Percentiles rank a stretch among this genome's conserved stretches.
Evolutionary conservation across 2,329 filamentous ascomycete genomes (phyloP).

Genomic region (Phialophora macrospora): DNA sequence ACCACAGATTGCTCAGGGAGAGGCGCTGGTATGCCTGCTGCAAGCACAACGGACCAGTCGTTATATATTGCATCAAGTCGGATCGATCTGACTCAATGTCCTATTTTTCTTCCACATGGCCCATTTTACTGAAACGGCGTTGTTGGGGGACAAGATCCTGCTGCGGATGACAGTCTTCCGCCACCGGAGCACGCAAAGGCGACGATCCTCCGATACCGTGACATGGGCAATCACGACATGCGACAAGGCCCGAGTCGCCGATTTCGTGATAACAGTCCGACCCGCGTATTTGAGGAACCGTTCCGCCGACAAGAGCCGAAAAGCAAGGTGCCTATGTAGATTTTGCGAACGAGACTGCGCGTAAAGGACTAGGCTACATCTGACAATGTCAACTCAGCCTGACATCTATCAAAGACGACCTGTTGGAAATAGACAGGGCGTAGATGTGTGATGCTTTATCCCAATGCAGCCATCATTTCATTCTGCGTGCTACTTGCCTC

Average conservation of each 20-base stretch:
- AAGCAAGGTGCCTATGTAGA: background rate
- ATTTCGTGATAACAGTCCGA: constrained; percentile 5
- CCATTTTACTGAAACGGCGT: background rate
- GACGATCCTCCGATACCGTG: constrained; percentile 8
- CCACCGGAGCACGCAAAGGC: constrained; percentile 13
- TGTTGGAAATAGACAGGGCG: background rate
- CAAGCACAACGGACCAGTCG: background rate
- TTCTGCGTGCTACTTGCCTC: constrained; percentile 3
- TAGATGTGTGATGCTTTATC: constrained; percentile 7
- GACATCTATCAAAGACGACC: constrained; percentile 13
- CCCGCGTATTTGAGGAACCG: background rate
- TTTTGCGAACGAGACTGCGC: background rate
- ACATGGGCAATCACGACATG: constrained; percentile 22
- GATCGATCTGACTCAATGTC: background rate
- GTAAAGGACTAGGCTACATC: constrained; percentile 5
- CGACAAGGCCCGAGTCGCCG: constrained; percentile 20
- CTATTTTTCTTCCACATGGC: background rate
- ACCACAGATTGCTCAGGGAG: constrained; percentile 2
- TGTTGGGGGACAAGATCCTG: constrained; percentile 12
- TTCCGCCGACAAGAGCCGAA: background rate
- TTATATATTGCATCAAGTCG: background rate
- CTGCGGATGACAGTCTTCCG: constrained; percentile 21
- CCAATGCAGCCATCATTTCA: constrained; percentile 12
- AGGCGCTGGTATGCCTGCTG: background rate
- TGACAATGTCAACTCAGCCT: constrained; percentile 16